A percentile compares a stretch with the other conserved stretches of the same genome.
Conservation (phyloP, 768 basidiomycete genomes). For the Termitomyces sp. region DNA sequence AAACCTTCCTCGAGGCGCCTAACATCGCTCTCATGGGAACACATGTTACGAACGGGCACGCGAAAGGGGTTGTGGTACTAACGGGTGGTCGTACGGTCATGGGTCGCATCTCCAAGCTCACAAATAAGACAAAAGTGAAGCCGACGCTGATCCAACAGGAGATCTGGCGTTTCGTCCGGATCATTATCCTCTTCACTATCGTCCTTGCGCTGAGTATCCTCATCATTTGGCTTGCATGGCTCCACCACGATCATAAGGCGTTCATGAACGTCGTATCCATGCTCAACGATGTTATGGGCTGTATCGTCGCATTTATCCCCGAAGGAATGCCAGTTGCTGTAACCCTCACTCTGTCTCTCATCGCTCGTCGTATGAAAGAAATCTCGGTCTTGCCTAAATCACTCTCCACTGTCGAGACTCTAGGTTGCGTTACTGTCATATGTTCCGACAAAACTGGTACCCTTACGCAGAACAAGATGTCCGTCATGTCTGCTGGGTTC, state of each 20-base stretch:
- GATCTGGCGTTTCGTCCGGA: slow-evolving; percentile 48
- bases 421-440: slow-evolving; percentile 55
- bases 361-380: slow-evolving; percentile 9
- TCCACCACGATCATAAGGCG: slow-evolving; percentile 29
- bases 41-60: slow-evolving; percentile 36
- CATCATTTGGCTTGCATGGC: slow-evolving; percentile 38
- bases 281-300: slow-evolving; percentile 52
- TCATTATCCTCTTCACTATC: slow-evolving; percentile 38
- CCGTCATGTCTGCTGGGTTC: slow-evolving; percentile 43
- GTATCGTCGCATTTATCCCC: slow-evolving; percentile 37
- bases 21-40: slow-evolving; percentile 49
- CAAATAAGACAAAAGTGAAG: slow-evolving; percentile 41
- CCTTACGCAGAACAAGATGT: slow-evolving; percentile 59
- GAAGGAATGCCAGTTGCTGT: slow-evolving; percentile 52
- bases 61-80: slow-evolving; percentile 36
- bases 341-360: slow-evolving; percentile 39
- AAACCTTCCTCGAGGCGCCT: slow-evolving; percentile 41
- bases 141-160: slow-evolving; percentile 44
- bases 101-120: slow-evolving; percentile 54
- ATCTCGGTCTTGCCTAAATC: slow-evolving; percentile 30
- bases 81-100: slow-evolving; percentile 40
- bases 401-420: slow-evolving; percentile 61
- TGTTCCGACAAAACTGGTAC: slow-evolving; percentile 62
- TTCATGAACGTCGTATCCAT: slow-evolving; percentile 49
- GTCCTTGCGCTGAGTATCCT: slow-evolving; percentile 41